Conservation (phyloP, 768 basidiomycete genomes). For the Lactarius evosmus region DNA sequence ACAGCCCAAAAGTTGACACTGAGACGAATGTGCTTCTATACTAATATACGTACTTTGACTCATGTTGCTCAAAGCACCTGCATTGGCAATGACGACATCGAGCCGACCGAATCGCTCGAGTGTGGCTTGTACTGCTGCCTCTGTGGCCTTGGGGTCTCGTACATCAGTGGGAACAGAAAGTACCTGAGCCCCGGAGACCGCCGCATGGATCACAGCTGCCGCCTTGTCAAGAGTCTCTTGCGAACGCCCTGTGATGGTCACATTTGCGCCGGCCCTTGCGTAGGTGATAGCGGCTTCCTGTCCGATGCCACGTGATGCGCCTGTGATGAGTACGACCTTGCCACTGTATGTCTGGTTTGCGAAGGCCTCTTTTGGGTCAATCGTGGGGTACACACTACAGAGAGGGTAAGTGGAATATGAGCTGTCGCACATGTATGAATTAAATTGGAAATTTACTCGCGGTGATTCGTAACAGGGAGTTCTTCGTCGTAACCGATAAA, state of each 20-base stretch:
- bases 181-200: slow-evolving; percentile 4
- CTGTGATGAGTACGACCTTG: slow-evolving; percentile 28
- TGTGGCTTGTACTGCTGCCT: too few species aligned
- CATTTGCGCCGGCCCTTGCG: slow-evolving; percentile 18
- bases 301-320: slow-evolving; percentile 23
- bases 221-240: slow-evolving; percentile 18
- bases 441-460: too few species aligned
- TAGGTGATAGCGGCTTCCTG: slow-evolving; percentile 19
- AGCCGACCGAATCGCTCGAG: too few species aligned
- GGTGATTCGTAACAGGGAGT: not conserved
- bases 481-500: not conserved
- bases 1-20: not conserved
- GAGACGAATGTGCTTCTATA: not conserved
- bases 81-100: too few species aligned
- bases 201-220: slow-evolving; percentile 11
- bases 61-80: too few species aligned
- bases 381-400: not conserved
- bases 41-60: not conserved
- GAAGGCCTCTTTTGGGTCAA: not conserved
- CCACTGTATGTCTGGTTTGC: slow-evolving; percentile 17
- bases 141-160: not conserved
- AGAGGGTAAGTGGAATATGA: not conserved
- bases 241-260: slow-evolving; percentile 19
- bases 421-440: not conserved
- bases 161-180: too few species aligned